Evolutionary conservation across 768 basidiomycete genomes (phyloP).

Genomic region (Rhodosporidiobolus odoratus): DNA sequence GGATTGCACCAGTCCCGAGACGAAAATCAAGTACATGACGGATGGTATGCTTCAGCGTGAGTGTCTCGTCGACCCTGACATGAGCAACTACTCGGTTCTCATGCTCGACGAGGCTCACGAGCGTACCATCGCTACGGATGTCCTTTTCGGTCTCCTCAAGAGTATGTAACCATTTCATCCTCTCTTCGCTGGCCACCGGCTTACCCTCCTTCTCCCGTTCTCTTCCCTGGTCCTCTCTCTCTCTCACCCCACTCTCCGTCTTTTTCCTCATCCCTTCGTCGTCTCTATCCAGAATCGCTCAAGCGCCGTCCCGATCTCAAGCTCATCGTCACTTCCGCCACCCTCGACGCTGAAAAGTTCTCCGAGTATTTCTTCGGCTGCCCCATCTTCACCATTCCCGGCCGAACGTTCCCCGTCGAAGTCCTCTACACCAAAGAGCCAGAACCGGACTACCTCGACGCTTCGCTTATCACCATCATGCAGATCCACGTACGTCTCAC

Average conservation of each 20-base stretch:
- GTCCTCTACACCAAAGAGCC: constrained; percentile 98
- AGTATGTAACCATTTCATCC: constrained; percentile 58
- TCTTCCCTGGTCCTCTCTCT: too few relatives aligned
- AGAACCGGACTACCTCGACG: constrained; percentile 93
- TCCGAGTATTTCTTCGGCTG: constrained; percentile 98
- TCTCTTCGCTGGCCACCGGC: too few relatives aligned
- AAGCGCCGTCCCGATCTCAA: constrained; percentile 93
- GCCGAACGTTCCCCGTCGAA: constrained; percentile 97
- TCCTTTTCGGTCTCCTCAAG: constrained; percentile 90
- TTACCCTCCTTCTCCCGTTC: not conserved
- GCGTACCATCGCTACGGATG: constrained; percentile 96
- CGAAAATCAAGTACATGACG: constrained; percentile 99
- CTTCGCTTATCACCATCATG: constrained; percentile 97
- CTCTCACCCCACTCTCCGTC: not conserved
- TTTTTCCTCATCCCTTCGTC: not conserved
- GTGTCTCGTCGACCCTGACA: constrained; percentile 89
- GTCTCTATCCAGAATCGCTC: constrained; percentile 67
- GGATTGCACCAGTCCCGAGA: constrained; percentile 97
- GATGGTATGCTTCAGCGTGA: constrained; percentile 99
- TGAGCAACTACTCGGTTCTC: constrained; percentile 84
- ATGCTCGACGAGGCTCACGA: constrained; percentile 99
- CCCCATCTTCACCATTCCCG: constrained; percentile 99
- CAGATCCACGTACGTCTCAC: constrained; percentile 65
- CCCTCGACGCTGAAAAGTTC: constrained; percentile 98
- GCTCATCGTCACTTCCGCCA: constrained; percentile 96